Evolutionary conservation across 768 basidiomycete species (phyloP).

Genomic region (Russula abietina): DNA sequence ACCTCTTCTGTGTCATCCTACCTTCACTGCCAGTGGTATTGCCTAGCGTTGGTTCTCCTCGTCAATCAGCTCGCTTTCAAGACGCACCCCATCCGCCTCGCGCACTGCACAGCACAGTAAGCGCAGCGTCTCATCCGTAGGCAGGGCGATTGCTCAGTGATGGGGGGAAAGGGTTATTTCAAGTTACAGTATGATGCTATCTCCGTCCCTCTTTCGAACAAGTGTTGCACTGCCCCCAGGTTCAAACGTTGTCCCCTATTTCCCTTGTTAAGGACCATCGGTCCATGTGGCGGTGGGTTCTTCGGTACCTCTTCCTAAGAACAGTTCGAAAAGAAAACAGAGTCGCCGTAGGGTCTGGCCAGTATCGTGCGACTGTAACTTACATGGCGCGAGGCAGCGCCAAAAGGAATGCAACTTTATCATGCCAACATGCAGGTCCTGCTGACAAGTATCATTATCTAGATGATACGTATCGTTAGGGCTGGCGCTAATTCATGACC

Average conservation of each 20-base stretch:
- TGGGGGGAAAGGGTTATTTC: background rate
- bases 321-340: background rate
- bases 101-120: conserved; percentile 21
- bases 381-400: background rate
- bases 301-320: background rate
- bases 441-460: no score
- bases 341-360: background rate
- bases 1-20: no score
- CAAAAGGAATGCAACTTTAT: no score
- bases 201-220: background rate
- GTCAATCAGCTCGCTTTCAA: conserved; percentile 27
- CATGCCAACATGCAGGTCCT: no score
- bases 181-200: background rate
- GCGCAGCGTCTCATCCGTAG: conserved; percentile 24
- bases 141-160: background rate
- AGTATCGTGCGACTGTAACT: background rate
- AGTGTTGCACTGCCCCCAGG: background rate
- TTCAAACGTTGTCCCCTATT: background rate
- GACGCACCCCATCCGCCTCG: conserved; percentile 23
- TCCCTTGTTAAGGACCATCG: background rate
- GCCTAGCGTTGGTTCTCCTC: conserved; percentile 19
- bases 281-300: background rate
- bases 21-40: conserved; percentile 15
- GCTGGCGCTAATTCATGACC: no score
- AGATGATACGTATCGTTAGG: no score